These are phyloP conservation scores for Lactarius hatsudake DNA, from an alignment of 768 basidiomycete genomes.

Conservation along the genomic window DNA sequence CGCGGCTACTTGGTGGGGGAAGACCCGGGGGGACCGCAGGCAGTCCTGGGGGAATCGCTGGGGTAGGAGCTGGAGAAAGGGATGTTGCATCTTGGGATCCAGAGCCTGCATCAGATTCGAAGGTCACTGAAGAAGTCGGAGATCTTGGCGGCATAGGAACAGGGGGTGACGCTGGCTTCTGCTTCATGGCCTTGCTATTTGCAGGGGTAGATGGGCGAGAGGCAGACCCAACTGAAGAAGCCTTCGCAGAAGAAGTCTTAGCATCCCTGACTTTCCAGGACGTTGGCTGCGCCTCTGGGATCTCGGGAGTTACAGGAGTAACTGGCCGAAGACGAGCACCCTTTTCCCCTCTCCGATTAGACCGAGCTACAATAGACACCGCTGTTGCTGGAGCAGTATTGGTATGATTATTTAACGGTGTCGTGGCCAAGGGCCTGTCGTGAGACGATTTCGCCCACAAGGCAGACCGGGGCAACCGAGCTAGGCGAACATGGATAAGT, in stretches of 20 bases:
- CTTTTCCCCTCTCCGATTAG: constrained; percentile 29
- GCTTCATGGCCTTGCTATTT: constrained; percentile 11
- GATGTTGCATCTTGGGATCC: constrained; percentile 29
- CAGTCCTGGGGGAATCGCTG: constrained; percentile 50
- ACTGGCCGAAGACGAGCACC: constrained; percentile 41
- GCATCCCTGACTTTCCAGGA: constrained; percentile 38
- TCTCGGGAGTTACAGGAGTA: constrained; percentile 36
- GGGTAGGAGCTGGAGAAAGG: constrained; percentile 42
- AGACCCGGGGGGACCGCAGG: constrained; percentile 58
- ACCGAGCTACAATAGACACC: constrained; percentile 13
- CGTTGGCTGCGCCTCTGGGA: constrained; percentile 13
- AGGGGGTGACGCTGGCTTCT: constrained; percentile 19
- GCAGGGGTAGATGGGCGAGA: constrained; percentile 62
- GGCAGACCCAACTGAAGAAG: constrained; percentile 47
- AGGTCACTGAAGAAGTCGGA: constrained; percentile 30
- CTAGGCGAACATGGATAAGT: constrained; percentile 26
- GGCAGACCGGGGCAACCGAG: constrained; percentile 59
- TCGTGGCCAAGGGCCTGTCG: constrained; percentile 25
- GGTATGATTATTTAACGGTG: constrained; percentile 34
- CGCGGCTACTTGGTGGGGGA: constrained; percentile 42
- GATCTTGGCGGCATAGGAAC: constrained; percentile 28
- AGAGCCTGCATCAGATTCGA: constrained; percentile 31
- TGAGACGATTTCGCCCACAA: constrained; percentile 42
- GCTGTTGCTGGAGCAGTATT: constrained; percentile 20
- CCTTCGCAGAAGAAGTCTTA: constrained; percentile 41